Evolutionary conservation across 495 filamentous ascomycete species (phyloP).

Genomic region (Terfezia claveryi): DNA sequence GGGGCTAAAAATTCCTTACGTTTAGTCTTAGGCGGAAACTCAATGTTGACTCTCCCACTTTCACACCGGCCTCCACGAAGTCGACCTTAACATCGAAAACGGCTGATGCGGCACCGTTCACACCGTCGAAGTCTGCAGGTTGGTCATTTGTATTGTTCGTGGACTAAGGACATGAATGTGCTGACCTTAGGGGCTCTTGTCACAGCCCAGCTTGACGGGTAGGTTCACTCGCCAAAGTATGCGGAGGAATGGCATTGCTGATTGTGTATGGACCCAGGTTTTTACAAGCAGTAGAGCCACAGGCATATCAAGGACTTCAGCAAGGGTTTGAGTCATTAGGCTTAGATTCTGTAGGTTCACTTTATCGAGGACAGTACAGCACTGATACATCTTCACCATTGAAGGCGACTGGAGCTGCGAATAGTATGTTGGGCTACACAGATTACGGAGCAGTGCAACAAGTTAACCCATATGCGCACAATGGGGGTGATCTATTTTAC

Average conservation of each 20-base stretch:
- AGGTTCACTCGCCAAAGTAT: too few relatives aligned
- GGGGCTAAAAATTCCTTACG: conserved; percentile 1
- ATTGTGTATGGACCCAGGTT: conserved; percentile 9
- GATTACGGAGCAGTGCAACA: conserved; percentile 22
- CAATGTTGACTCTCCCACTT: conserved; percentile 90
- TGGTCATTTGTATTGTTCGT: not conserved
- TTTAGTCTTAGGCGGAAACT: conserved; percentile 47
- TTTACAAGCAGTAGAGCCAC: conserved; percentile 12
- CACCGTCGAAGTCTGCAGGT: conserved; percentile 29
- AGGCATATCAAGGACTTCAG: conserved; percentile 10
- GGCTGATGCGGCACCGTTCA: conserved; percentile 79
- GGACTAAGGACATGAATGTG: too few relatives aligned
- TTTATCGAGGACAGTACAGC: conserved; percentile 18
- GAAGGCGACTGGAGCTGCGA: conserved; percentile 16
- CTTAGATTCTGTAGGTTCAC: conserved; percentile 21
- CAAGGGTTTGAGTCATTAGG: conserved; percentile 19
- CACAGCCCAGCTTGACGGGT: too few relatives aligned
- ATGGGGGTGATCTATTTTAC: conserved; percentile 24
- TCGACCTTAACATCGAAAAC: conserved; percentile 63
- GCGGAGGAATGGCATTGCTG: not conserved
- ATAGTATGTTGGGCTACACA: conserved; percentile 15
- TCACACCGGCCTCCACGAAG: conserved; percentile 47
- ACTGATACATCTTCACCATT: conserved; percentile 13
- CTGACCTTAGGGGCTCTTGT: too few relatives aligned
- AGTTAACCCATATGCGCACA: conserved; percentile 36